These are phyloP conservation scores for Dryas integrifolia DNA, from an alignment of 331 rosid genomes.

Conservation along the genomic window DNA sequence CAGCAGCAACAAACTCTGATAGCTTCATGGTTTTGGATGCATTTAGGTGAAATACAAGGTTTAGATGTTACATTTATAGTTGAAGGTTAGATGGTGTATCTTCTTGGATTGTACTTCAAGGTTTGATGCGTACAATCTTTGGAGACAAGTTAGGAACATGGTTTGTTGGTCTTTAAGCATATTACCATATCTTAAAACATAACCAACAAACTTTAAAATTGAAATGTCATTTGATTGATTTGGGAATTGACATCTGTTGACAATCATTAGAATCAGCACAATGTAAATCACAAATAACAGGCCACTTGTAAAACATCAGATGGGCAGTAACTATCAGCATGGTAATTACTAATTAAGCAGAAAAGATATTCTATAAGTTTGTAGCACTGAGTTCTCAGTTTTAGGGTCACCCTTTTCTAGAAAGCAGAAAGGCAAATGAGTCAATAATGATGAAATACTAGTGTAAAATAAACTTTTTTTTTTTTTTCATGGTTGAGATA, in stretches of 20 bases:
- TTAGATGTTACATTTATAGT: constrained; percentile 15
- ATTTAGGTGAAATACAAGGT: constrained; percentile 8
- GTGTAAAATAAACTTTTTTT: neutral
- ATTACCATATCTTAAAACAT: constrained; percentile 16
- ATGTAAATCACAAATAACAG: neutral
- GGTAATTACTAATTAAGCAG: neutral
- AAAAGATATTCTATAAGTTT: neutral
- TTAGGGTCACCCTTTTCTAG: constrained; percentile 8
- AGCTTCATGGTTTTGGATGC: constrained; percentile 42
- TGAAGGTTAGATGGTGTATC: neutral
- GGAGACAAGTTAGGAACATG: constrained; percentile 31
- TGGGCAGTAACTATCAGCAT: constrained; percentile 5
- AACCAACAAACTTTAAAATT: neutral
- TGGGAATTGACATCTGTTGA: constrained; percentile 15
- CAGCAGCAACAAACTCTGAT: constrained; percentile 23
- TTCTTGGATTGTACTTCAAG: constrained; percentile 62
- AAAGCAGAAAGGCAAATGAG: neutral
- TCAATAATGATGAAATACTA: neutral
- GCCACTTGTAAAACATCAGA: neutral
- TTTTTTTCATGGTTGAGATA: neutral
- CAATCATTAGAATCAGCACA: neutral
- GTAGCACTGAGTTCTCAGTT: neutral
- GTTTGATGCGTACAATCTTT: constrained; percentile 41
- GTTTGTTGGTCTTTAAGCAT: constrained; percentile 27
- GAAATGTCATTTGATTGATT: constrained; percentile 1